Base-by-base conservation (phyloP, 2,329 filamentous ascomycete genomes). In the Venturia aucupariae region DNA sequence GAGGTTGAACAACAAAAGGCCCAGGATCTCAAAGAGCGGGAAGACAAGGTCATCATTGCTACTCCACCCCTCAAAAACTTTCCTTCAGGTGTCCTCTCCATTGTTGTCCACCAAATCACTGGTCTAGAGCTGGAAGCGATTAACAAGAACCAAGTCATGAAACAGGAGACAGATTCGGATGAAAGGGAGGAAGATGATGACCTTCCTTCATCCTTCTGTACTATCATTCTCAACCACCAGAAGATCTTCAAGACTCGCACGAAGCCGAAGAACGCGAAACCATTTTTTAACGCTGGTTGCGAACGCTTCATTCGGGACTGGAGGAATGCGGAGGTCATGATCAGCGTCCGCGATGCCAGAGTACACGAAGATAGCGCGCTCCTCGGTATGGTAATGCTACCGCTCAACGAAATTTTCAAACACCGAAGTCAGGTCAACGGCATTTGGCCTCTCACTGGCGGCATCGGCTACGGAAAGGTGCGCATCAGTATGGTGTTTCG, bases 211-310 rank as follows among this genome's bases (percentile, higher is more conserved):
- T 80, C 85, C 32, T 92, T 90, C 71, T 90, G 87, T 72, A 89
- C 82, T 39, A 83, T 91, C 68, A 88, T 90, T 54, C 75, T 91
- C 68, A 90, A 91, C 71, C 87, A 91, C 70, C 82, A 82, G 68
- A 90, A 83, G 65, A 75, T 83, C 15, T 92, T 87, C 76, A 86
- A 82, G 69, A 90, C 88, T 1, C 79, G 89, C 19, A 90, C 88
- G 0, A 91, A 92, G 74, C 88, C 89, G 0, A 90, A 90, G 75
- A 90, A 90, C 67, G 82, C 85, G 0, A 90, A 90, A 69, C 89
- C 89, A 0, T 91, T 90, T 73, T 91, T 89, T 79, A 91, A 91
- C 68, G 88, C 89, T 2, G 86, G 86, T 6, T 89, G 85, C 1
- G 89, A 92, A 72, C 82, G 86, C 5, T 90, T 90, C 67, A 80